Percentiles rank a stretch among this genome's conserved stretches.
These are phyloP conservation scores for Populus tremula DNA, from an alignment of 345 rosid species.

Conservation along the genomic window DNA sequence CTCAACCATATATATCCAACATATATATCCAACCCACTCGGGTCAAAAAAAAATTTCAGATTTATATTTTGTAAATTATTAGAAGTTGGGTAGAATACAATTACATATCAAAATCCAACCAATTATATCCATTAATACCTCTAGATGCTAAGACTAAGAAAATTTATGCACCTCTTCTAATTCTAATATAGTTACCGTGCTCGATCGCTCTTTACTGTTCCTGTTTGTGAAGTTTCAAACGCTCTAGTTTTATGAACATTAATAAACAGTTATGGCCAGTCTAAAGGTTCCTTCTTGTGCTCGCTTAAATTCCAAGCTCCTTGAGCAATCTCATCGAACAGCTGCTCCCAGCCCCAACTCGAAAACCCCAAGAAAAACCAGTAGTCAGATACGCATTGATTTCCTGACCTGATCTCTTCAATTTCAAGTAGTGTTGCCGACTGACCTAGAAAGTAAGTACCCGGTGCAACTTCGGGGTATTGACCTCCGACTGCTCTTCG, in stretches of 20 bases:
- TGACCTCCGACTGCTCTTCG: conserved; percentile 30
- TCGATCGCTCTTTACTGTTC: background rate
- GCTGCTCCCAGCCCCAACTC: conserved; percentile 77
- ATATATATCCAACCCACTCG: too few relatives aligned
- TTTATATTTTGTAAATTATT: too few relatives aligned
- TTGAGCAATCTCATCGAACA: conserved; percentile 57
- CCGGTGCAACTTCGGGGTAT: conserved; percentile 54
- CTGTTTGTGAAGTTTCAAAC: background rate
- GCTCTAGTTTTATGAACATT: background rate
- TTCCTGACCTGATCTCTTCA: conserved; percentile 48
- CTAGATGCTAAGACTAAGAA: too few relatives aligned
- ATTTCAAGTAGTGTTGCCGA: conserved; percentile 42
- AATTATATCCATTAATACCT: too few relatives aligned
- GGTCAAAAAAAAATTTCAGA: too few relatives aligned
- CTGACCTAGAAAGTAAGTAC: conserved; percentile 71
- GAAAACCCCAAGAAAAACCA: conserved; percentile 93
- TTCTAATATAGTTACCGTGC: background rate
- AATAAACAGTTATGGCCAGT: conserved; percentile 48
- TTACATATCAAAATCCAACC: too few relatives aligned
- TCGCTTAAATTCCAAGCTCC: conserved; percentile 71
- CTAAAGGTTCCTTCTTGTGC: conserved; percentile 26
- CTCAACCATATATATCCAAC: too few relatives aligned
- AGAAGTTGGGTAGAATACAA: too few relatives aligned
- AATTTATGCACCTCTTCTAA: background rate
- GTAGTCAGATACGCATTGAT: conserved; percentile 42